Evolutionary conservation across 1,284 basidiomycete species (phyloP).

Genomic region (Ustilago hordei): DNA sequence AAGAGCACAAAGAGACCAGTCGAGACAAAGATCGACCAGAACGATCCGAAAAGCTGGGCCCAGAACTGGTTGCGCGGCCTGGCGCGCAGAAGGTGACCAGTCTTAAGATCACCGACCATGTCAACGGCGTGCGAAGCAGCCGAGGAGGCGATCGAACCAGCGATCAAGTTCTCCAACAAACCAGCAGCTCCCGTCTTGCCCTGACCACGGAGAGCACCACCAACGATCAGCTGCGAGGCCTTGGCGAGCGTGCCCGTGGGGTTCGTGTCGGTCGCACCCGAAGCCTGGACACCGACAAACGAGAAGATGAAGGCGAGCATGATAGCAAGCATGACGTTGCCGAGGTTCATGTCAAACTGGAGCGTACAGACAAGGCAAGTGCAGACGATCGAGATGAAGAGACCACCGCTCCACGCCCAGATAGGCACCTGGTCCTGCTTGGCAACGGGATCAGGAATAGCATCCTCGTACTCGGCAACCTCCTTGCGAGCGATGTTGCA

Average conservation of each 20-base stretch:
- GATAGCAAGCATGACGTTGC: slow-evolving; percentile 71
- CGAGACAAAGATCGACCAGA: slow-evolving; percentile 54
- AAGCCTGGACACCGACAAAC: slow-evolving; percentile 76
- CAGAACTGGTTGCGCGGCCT: slow-evolving; percentile 78
- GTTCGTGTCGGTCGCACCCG: slow-evolving; percentile 66
- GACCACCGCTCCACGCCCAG: slow-evolving; percentile 75
- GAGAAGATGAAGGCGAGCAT: slow-evolving; percentile 76
- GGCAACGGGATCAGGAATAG: slow-evolving; percentile 51
- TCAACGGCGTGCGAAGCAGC: slow-evolving; percentile 77
- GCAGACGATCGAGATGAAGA: slow-evolving; percentile 73
- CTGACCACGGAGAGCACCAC: slow-evolving; percentile 59
- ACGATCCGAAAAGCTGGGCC: slow-evolving; percentile 71
- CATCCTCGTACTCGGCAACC: slow-evolving; percentile 35
- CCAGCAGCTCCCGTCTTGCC: slow-evolving; percentile 73
- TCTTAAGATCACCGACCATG: slow-evolving; percentile 81
- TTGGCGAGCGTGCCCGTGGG: slow-evolving; percentile 59
- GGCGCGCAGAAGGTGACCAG: slow-evolving; percentile 78
- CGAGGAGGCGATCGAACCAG: slow-evolving; percentile 75
- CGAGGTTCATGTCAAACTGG: slow-evolving; percentile 66
- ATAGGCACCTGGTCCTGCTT: slow-evolving; percentile 74
- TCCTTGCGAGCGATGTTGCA: slow-evolving; percentile 44
- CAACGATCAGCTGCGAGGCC: slow-evolving; percentile 62
- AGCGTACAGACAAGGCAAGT: slow-evolving; percentile 72
- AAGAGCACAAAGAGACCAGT: slow-evolving; percentile 61
- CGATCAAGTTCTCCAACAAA: slow-evolving; percentile 75